Base-by-base conservation (phyloP, 257 asterid species). In the Plectranthus barbatus region DNA sequence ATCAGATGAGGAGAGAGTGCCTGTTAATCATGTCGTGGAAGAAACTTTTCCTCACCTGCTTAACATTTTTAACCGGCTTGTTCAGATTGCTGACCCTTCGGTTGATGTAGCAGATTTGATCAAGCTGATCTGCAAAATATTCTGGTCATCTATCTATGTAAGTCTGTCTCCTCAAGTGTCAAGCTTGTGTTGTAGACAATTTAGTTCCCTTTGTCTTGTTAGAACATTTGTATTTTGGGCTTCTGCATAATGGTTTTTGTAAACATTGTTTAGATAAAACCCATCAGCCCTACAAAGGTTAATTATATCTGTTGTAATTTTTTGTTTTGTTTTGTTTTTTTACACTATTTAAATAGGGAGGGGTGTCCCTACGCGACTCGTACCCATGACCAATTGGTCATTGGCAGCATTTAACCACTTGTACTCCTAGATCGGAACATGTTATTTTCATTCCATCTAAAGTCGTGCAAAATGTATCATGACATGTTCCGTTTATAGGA, bases 101-200 rank as follows among this genome's bases (percentile, higher is more conserved):
- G 47, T 81, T 77, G 99, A 93, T 81, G 83, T 90, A 56, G 94
- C 99, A 7, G 99, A 87, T 51, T 75, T 93, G 84, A 87, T 93
- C 83, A 93, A 90, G 85, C 94, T 93, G 58, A 87, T 93, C 66
- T 93, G 97, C 89, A 93, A 93, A 80, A 86, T 87, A 72, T 93
- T 93, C 70, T 90, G 97, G 97, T 93, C 99, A 53, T 93, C 87
- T 62, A 93, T 93, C 62, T 93, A 90, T 59, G 99, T 93, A 83
- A 19, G 99, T 71, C 26, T 15, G 33, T 45, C 31, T 61, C 29
- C 47, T 56, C 29, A 9, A 29, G 13, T 53, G 56, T 15, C 50
- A 41, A 56, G 26, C 33, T 40, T 50, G 64, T 48, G 48, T 9
- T 37, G n/a, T 23, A n/a, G 42, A 56, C 12, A 31, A 36, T 40